Evolutionary conservation across 441 rosid genomes (phyloP).

Genomic region (Rhodomyrtus psidioides): DNA sequence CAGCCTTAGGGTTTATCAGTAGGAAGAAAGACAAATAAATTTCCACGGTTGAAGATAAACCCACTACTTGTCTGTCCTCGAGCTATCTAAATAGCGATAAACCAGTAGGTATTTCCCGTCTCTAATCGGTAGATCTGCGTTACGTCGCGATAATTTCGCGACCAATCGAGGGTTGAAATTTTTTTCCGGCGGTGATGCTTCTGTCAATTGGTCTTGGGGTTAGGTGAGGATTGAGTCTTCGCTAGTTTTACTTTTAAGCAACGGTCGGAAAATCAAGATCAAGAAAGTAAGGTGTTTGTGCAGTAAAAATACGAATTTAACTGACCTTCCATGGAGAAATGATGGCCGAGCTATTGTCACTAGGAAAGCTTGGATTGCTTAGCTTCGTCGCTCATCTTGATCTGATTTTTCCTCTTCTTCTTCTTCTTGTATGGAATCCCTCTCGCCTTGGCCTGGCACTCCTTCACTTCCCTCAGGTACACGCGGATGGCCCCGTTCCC

Average conservation of each 20-base stretch:
- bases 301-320: not conserved
- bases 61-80: not conserved
- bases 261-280: not conserved
- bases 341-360: not conserved
- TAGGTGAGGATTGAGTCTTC: not conserved
- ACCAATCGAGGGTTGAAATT: not conserved
- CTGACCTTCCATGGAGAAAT: conserved; percentile 27
- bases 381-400: conserved; percentile 31
- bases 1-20: not conserved
- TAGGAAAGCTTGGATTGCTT: conserved; percentile 28
- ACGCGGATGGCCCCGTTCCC: conserved; percentile 48
- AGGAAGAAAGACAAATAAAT: not conserved
- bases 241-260: not conserved
- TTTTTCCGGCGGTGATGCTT: not conserved
- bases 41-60: not conserved
- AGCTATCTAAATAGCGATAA: not conserved
- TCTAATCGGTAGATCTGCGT: not conserved
- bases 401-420: conserved; percentile 43
- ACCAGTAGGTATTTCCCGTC: not conserved
- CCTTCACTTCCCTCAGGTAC: conserved; percentile 44
- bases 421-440: conserved; percentile 54
- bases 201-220: not conserved
- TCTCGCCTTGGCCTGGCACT: conserved; percentile 53
- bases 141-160: not conserved
- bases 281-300: conserved; percentile 18